Evolutionary conservation across 2,329 filamentous ascomycete genomes (phyloP).

Genomic region (Ophiostoma sp.): DNA sequence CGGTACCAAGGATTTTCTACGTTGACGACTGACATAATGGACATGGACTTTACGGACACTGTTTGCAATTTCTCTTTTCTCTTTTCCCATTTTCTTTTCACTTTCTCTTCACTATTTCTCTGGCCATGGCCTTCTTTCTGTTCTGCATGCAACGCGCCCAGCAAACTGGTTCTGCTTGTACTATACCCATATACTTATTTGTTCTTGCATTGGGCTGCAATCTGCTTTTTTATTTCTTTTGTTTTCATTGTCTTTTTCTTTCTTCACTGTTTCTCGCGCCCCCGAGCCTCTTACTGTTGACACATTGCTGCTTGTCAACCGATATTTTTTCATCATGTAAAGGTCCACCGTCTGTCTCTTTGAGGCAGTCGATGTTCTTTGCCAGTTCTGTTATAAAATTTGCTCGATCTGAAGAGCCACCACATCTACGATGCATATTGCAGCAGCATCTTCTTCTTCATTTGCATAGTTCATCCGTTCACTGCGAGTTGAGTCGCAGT

Average conservation of each 20-base stretch:
- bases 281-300: too few species aligned
- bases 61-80: background rate
- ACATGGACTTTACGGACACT: background rate
- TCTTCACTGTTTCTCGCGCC: background rate
- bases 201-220: background rate
- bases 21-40: background rate
- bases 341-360: too few species aligned
- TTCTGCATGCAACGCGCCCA: background rate
- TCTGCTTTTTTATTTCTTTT: background rate
- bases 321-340: too few species aligned
- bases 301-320: too few species aligned
- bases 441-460: too few species aligned
- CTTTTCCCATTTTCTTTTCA: background rate
- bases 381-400: too few species aligned
- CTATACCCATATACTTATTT: constrained; percentile 1
- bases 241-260: background rate
- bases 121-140: background rate
- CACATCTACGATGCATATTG: too few species aligned
- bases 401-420: too few species aligned
- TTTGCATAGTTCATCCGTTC: too few species aligned
- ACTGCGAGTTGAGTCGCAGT: background rate
- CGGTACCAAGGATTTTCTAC: background rate
- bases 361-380: too few species aligned
- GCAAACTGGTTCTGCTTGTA: background rate
- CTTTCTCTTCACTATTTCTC: background rate